Evolutionary conservation across 768 basidiomycete genomes (phyloP).

Genomic region (Naganishia kalamii): DNA sequence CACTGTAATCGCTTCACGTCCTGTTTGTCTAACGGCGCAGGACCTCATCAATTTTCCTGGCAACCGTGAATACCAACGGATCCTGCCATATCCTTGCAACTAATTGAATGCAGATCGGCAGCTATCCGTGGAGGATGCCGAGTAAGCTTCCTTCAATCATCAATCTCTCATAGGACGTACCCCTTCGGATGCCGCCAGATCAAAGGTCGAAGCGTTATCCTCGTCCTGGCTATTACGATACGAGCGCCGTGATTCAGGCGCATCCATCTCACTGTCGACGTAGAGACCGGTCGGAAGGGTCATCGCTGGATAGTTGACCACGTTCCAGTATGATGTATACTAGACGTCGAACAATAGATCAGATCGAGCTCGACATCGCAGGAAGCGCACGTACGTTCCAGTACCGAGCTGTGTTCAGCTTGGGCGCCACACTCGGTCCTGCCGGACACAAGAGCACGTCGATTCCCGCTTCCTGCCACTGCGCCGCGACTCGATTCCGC

Average conservation of each 20-base stretch:
- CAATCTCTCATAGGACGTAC: background rate
- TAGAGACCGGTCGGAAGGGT: background rate
- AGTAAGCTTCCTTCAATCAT: background rate
- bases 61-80: background rate
- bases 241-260: background rate
- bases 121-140: background rate
- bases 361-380: background rate
- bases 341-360: background rate
- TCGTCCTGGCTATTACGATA: background rate
- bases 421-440: background rate
- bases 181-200: background rate
- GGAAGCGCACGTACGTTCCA: background rate
- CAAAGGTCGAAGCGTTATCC: background rate
- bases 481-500: background rate
- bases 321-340: slow-evolving; percentile 1
- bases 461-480: background rate
- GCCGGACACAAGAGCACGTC: background rate
- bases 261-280: background rate
- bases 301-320: background rate
- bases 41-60: background rate
- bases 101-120: background rate
- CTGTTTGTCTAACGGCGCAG: background rate
- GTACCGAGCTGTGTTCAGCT: slow-evolving; percentile 1
- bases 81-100: background rate
- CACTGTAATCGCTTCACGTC: background rate